Conservation (phyloP, 768 basidiomycete species). For the Pulveroboletus sp. region DNA sequence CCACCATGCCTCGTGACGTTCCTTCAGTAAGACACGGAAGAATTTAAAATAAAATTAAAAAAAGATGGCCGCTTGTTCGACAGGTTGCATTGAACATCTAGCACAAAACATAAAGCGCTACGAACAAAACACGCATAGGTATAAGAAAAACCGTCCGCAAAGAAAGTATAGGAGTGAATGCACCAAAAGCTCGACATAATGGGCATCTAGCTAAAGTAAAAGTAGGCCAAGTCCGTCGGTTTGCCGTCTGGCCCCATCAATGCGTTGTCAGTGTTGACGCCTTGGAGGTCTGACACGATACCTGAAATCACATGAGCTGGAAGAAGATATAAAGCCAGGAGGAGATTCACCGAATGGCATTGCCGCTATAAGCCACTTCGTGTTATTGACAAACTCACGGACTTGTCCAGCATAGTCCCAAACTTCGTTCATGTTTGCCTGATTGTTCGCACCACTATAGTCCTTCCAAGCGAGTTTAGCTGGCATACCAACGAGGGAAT, state of each 20-base stretch:
- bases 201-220: constrained; percentile 36
- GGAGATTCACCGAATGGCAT: constrained; percentile 58
- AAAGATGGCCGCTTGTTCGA: constrained; percentile 16
- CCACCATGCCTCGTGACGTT: not conserved
- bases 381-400: constrained; percentile 40
- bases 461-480: constrained; percentile 36
- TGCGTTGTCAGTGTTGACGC: constrained; percentile 49
- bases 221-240: constrained; percentile 49
- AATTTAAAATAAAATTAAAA: no score
- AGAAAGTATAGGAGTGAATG: constrained; percentile 16
- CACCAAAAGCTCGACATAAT: not conserved
- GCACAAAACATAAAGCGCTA: constrained; percentile 19
- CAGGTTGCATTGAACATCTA: constrained; percentile 21
- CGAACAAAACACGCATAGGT: constrained; percentile 1
- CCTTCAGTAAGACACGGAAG: not conserved
- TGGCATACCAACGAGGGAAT: not conserved
- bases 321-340: not conserved
- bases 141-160: constrained; percentile 7
- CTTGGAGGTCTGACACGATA: constrained; percentile 44
- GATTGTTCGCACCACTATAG: constrained; percentile 41
- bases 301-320: constrained; percentile 34
- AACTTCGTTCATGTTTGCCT: constrained; percentile 36
- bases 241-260: constrained; percentile 23
- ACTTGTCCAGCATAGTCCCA: constrained; percentile 42
- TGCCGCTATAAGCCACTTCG: constrained; percentile 32